Evolutionary conservation across 2,329 filamentous ascomycete genomes (phyloP).

Genomic region (Alternaria conjuncta): DNA sequence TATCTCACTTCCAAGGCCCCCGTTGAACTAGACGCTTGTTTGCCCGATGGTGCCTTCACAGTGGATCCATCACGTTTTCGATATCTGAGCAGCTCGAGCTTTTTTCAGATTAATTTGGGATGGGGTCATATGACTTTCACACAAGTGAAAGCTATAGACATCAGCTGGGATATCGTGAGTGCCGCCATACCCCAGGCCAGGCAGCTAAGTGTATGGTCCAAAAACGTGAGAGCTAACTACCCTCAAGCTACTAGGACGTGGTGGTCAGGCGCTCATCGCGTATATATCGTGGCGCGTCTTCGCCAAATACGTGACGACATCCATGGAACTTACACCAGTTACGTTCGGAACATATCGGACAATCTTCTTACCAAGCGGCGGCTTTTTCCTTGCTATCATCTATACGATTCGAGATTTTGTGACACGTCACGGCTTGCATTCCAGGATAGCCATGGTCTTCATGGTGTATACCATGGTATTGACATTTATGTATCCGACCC

Average conservation of each 20-base stretch:
- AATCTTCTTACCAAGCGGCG: conserved; percentile 18
- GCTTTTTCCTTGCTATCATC: background rate
- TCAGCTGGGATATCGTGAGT: conserved; percentile 29
- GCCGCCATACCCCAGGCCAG: background rate
- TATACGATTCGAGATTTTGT: conserved; percentile 11
- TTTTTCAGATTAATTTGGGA: conserved; percentile 31
- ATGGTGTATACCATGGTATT: conserved; percentile 25
- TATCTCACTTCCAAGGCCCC: no score
- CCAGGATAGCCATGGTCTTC: conserved; percentile 25
- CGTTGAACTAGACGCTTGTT: background rate
- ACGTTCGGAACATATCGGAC: conserved; percentile 25
- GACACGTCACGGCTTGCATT: conserved; percentile 15
- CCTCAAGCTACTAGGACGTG: background rate
- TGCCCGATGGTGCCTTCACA: conserved; percentile 15
- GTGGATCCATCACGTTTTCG: conserved; percentile 5
- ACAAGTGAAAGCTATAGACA: conserved; percentile 27
- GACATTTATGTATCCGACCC: conserved; percentile 22
- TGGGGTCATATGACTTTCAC: conserved; percentile 21
- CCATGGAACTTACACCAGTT: conserved; percentile 25
- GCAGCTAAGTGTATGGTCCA: background rate
- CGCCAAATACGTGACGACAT: conserved; percentile 23
- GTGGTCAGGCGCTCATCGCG: conserved; percentile 27
- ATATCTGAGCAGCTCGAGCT: conserved; percentile 14
- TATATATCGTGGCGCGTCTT: conserved; percentile 25
- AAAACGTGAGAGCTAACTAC: background rate